Evolutionary conservation across 768 basidiomycete genomes (phyloP).

Genomic region (Chalciporus chontae): DNA sequence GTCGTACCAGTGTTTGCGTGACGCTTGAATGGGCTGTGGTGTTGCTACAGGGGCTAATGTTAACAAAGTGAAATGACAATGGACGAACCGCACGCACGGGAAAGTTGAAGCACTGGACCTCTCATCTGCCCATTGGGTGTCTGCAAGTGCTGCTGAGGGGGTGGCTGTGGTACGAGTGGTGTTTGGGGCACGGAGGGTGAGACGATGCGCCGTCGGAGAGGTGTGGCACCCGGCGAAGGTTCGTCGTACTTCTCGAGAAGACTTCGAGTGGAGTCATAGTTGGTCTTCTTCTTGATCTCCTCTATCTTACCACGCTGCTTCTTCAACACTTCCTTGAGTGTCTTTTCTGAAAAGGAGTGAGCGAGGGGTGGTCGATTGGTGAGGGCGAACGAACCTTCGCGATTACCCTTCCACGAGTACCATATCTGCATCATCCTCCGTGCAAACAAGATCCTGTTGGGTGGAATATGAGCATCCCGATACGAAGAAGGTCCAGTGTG

Average conservation of each 20-base stretch:
- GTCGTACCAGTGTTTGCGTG: conserved; percentile 81
- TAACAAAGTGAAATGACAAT: conserved; percentile 2
- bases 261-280: conserved; percentile 89
- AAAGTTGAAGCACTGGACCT: conserved; percentile 34
- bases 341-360: conserved; percentile 56
- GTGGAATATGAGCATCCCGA: not conserved
- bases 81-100: conserved; percentile 31
- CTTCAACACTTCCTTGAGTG: conserved; percentile 67
- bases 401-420: conserved; percentile 76
- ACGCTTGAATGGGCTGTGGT: conserved; percentile 42
- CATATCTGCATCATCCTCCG: conserved; percentile 80
- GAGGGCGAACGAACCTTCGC: conserved; percentile 54
- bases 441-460: conserved; percentile 63
- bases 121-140: conserved; percentile 22
- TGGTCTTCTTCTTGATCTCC: conserved; percentile 97
- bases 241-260: conserved; percentile 91
- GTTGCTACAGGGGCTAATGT: conserved; percentile 26
- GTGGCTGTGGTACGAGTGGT: conserved; percentile 30
- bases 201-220: conserved; percentile 41
- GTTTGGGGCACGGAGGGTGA: conserved; percentile 29
- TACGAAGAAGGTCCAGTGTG: not conserved
- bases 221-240: conserved; percentile 31
- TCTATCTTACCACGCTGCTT: conserved; percentile 84
- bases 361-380: not conserved
- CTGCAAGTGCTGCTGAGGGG: conserved; percentile 14